Conservation (phyloP, 2,329 filamentous ascomycete species). For the Zymoseptoria ardabiliae region DNA sequence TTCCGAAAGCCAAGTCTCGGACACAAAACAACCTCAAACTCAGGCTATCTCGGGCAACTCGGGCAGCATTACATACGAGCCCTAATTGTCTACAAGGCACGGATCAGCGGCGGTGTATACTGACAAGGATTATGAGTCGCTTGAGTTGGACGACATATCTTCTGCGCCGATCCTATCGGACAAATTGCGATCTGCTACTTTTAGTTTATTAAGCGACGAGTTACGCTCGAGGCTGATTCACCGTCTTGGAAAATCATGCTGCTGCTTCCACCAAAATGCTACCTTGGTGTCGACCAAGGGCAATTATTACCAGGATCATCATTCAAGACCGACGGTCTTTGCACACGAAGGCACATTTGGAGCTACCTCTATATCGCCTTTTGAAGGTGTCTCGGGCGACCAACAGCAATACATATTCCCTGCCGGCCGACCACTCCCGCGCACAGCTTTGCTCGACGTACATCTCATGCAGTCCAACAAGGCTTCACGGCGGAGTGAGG, state of each 20-base stretch:
- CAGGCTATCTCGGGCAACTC: background rate
- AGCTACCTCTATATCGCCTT: background rate
- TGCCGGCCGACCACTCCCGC: background rate
- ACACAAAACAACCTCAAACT: background rate
- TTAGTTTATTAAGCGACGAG: too few species aligned
- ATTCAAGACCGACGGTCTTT: background rate
- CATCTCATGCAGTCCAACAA: background rate
- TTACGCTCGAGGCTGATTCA: too few species aligned
- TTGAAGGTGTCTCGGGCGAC: background rate
- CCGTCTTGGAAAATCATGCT: too few species aligned
- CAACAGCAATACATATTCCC: background rate
- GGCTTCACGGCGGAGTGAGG: background rate
- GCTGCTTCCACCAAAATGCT: too few species aligned
- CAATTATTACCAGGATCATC: too few species aligned
- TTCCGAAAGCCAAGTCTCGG: background rate
- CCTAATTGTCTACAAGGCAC: background rate
- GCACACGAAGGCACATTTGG: background rate
- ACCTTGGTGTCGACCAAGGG: too few species aligned
- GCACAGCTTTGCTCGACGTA: background rate
- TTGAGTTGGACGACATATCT: background rate
- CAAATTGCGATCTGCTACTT: too few species aligned
- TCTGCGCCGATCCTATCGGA: background rate
- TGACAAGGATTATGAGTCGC: background rate
- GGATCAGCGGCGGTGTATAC: background rate
- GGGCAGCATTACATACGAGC: background rate